Evolutionary conservation across 2,329 filamentous ascomycete genomes (phyloP).

Genomic region (Ciborinia camelliae): DNA sequence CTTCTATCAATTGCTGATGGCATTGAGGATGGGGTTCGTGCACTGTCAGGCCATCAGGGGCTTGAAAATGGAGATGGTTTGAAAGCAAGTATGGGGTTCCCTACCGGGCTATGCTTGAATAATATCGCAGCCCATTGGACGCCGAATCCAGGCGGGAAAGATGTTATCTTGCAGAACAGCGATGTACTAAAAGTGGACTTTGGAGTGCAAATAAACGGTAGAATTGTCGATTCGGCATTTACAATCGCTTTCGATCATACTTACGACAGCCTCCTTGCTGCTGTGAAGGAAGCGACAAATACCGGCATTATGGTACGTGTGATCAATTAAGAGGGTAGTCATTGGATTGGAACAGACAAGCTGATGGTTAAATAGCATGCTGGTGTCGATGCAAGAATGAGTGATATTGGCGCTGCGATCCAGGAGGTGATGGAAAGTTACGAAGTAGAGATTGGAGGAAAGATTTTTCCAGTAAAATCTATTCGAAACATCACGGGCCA

Average conservation of each 20-base stretch:
- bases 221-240: conserved; percentile 79
- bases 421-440: conserved; percentile 61
- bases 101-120: conserved; percentile 53
- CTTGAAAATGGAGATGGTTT: conserved; percentile 50
- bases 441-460: conserved; percentile 51
- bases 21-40: conserved; percentile 53
- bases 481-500: conserved; percentile 52
- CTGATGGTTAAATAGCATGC: conserved; percentile 38
- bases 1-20: conserved; percentile 49
- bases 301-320: conserved; percentile 39
- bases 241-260: conserved; percentile 72
- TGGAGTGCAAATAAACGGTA: conserved; percentile 75
- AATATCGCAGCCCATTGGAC: conserved; percentile 54
- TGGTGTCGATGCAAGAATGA: conserved; percentile 53
- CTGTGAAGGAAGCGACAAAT: conserved; percentile 74
- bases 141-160: conserved; percentile 58
- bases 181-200: conserved; percentile 85
- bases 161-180: conserved; percentile 64
- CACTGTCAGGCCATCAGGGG: conserved; percentile 49
- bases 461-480: conserved; percentile 49
- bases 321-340: background rate
- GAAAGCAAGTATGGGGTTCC: conserved; percentile 53
- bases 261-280: conserved; percentile 70
- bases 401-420: conserved; percentile 52
- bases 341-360: background rate